These are phyloP conservation scores for Trichoderma asperelloides DNA, from an alignment of 495 filamentous ascomycete genomes.

Conservation along the genomic window DNA sequence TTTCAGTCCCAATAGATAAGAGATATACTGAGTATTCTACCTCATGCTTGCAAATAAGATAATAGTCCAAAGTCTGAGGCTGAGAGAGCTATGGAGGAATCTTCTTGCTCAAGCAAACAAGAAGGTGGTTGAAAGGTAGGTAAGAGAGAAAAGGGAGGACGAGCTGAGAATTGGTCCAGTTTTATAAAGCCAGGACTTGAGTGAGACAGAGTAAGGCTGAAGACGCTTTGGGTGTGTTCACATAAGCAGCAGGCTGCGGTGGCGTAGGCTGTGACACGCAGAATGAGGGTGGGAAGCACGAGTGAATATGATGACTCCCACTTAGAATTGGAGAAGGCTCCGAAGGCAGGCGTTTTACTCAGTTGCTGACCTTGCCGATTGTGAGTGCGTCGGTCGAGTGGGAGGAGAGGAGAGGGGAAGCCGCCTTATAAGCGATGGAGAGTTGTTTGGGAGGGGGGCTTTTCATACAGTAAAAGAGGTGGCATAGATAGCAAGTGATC, in stretches of 20 bases:
- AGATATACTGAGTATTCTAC: background rate
- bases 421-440: background rate
- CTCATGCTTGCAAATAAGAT: background rate
- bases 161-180: conserved; percentile 5
- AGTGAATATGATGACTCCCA: background rate
- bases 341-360: background rate
- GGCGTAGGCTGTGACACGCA: background rate
- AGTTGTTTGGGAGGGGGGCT: background rate
- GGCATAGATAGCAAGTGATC: background rate
- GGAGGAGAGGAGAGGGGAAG: background rate
- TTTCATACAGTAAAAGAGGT: background rate
- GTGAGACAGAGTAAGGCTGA: conserved; percentile 6
- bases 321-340: background rate
- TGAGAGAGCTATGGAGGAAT: background rate
- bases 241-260: conserved; percentile 7
- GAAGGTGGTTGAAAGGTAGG: conserved; percentile 6
- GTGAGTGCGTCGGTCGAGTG: background rate
- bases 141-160: background rate
- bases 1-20: conserved; percentile 2
- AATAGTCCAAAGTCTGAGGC: background rate
- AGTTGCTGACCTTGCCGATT: background rate
- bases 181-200: background rate
- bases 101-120: background rate
- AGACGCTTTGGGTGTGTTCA: background rate
- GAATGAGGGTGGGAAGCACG: conserved; percentile 1